Evolutionary conservation across 495 filamentous ascomycete genomes (phyloP).

Genomic region (Neurospora sp.): DNA sequence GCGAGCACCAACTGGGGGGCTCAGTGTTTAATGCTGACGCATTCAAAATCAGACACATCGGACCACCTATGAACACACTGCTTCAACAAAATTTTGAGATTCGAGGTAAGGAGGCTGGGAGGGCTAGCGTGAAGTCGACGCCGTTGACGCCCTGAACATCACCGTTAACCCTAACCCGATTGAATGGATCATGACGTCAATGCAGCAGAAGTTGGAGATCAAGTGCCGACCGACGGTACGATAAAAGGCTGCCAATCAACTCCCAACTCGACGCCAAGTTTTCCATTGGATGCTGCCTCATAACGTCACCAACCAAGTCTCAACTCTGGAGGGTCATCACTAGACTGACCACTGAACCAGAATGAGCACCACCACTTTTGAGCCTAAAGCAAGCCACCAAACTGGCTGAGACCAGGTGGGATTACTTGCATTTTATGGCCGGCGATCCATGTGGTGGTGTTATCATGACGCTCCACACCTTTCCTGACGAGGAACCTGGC

Average conservation of each 20-base stretch:
- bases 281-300: not conserved
- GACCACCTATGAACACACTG: no score
- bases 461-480: not conserved
- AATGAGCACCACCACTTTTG: not conserved
- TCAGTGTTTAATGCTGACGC: no score
- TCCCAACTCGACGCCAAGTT: not conserved
- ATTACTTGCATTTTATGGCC: not conserved
- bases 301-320: not conserved
- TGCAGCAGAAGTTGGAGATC: not conserved
- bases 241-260: not conserved
- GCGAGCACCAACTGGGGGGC: no score
- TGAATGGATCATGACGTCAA: not conserved
- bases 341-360: not conserved
- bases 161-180: not conserved
- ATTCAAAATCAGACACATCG: no score
- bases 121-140: not conserved
- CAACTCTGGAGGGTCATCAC: not conserved
- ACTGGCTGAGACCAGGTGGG: not conserved
- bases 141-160: not conserved
- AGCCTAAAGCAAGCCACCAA: not conserved
- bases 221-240: not conserved
- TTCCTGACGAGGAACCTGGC: not conserved
- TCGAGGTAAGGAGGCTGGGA: not conserved
- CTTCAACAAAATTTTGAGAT: no score
- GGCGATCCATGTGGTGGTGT: not conserved